phyloP scores from a whole-genome alignment of 1,139 yeast species.

The Maudiozyma humilis region DNA sequence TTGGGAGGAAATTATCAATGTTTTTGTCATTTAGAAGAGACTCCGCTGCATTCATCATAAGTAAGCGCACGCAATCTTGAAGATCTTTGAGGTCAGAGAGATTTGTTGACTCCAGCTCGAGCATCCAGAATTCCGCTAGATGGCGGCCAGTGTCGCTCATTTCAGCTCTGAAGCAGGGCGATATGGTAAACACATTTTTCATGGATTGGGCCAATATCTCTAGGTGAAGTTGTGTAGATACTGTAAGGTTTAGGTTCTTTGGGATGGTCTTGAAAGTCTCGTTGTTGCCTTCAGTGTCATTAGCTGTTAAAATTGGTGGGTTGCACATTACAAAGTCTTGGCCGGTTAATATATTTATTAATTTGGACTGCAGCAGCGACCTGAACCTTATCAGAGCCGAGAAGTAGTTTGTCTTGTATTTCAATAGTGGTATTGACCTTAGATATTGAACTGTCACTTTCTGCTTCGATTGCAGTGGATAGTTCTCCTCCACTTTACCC shows the following conservation, averaged over 20 bases:
- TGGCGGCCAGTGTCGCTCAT: constrained; percentile 86
- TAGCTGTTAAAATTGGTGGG: constrained; percentile 79
- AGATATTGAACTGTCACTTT: constrained; percentile 54
- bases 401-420: constrained; percentile 64
- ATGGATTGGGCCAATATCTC: constrained; percentile 74
- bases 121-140: constrained; percentile 94
- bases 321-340: constrained; percentile 59
- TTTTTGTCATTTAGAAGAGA: neutral
- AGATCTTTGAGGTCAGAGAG: constrained; percentile 50
- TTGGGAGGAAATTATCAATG: neutral
- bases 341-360: constrained; percentile 2
- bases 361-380: constrained; percentile 35
- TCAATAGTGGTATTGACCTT: constrained; percentile 61
- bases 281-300: constrained; percentile 98
- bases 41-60: constrained; percentile 23
- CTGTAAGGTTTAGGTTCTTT: constrained; percentile 49
- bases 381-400: constrained; percentile 65
- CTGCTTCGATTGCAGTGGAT: constrained; percentile 77
- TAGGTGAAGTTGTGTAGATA: constrained; percentile 84
- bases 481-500: constrained; percentile 46
- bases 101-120: constrained; percentile 83
- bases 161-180: constrained; percentile 94
- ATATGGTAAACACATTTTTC: constrained; percentile 76
- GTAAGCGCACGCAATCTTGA: constrained; percentile 56
- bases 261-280: constrained; percentile 54